A percentile compares a stretch with the other conserved stretches of the same genome.
Conservation (phyloP, 2,329 filamentous ascomycete species). For the Xylaria polymorpha region DNA sequence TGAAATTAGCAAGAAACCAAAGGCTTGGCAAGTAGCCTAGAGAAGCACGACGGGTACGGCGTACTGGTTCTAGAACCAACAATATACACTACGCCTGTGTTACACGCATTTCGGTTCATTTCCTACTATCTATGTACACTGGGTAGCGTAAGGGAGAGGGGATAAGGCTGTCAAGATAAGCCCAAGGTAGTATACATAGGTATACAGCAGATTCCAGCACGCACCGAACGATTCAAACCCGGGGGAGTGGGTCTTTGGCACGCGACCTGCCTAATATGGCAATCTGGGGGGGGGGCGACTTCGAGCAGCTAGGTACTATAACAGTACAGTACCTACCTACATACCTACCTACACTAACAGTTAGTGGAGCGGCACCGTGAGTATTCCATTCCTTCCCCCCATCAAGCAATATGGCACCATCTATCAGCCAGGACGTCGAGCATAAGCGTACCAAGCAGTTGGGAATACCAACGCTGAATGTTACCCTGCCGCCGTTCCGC, state of each 20-base stretch:
- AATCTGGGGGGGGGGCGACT: conserved; percentile 17
- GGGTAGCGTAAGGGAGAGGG: not conserved
- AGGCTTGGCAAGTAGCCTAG: conserved; percentile 1
- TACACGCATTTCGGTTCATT: not conserved
- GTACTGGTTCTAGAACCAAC: not conserved
- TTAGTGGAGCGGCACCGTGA: too few relatives aligned
- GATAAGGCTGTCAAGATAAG: not conserved
- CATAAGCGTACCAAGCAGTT: conserved; percentile 25
- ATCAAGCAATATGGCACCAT: conserved; percentile 10
- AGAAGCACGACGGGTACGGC: not conserved
- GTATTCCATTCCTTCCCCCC: not conserved
- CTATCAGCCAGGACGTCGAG: not conserved
- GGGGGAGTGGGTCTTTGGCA: not conserved
- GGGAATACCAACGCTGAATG: conserved; percentile 7
- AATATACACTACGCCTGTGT: not conserved
- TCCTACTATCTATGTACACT: not conserved
- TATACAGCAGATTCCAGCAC: not conserved
- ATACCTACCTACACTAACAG: too few relatives aligned
- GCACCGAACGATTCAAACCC: conserved; percentile 7
- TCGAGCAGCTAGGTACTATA: not conserved
- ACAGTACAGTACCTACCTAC: too few relatives aligned
- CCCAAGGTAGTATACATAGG: too few relatives aligned
- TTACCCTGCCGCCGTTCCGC: conserved; percentile 17
- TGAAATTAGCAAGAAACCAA: not conserved
- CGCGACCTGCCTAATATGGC: conserved; percentile 7